Evolutionary conservation across 148 eudicot species (phyloP).

Genomic region (Fagopyrum homotropicum): DNA sequence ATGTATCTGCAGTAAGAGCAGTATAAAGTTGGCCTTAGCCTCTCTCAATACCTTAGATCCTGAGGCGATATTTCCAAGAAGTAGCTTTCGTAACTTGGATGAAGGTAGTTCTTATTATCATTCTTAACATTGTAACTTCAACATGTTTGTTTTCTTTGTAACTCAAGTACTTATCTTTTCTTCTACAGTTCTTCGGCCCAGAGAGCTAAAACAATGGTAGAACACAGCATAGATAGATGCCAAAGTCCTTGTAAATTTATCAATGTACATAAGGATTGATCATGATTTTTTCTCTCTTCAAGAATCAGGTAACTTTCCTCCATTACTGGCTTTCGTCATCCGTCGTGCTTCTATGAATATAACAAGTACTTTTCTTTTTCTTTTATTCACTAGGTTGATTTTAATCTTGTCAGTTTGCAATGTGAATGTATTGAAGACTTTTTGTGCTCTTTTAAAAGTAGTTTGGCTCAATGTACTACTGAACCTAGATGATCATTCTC

Average conservation of each 20-base stretch:
- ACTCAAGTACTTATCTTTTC: conserved; percentile 16
- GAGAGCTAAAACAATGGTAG: conserved; percentile 30
- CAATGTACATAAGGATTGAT: conserved; percentile 12
- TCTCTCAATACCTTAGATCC: conserved; percentile 48
- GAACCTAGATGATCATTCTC: background rate
- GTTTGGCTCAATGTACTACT: background rate
- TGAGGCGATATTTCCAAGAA: conserved; percentile 53
- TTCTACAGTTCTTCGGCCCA: conserved; percentile 57
- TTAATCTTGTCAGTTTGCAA: background rate
- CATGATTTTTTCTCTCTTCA: background rate
- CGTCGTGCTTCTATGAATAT: background rate
- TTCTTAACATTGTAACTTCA: background rate
- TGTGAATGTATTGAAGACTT: background rate
- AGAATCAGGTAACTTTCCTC: conserved; percentile 15
- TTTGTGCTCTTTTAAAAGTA: background rate
- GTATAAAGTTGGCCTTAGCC: conserved; percentile 44
- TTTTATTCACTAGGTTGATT: no score
- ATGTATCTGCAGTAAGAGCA: conserved; percentile 55
- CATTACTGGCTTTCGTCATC: background rate
- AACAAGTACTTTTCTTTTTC: no score
- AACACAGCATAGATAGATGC: conserved; percentile 3
- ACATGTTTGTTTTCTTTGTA: background rate
- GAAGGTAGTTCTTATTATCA: conserved; percentile 42
- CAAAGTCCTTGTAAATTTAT: background rate
- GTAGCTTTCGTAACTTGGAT: conserved; percentile 65